Conservation (phyloP, 179 eudicot species). For the Silene vulgaris region DNA sequence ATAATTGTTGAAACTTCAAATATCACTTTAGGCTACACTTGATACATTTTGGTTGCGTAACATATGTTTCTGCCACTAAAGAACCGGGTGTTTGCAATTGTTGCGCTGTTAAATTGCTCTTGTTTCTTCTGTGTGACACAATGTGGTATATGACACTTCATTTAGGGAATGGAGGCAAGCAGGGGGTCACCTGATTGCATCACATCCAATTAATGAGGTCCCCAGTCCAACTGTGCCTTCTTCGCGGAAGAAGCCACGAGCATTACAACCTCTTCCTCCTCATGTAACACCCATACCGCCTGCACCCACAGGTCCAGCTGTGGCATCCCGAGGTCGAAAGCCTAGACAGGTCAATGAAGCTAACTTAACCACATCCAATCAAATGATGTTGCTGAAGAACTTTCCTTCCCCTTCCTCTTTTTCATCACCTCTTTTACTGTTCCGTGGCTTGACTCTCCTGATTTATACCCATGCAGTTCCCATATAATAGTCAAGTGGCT, state of each 20-base stretch:
- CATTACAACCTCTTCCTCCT: conserved; percentile 42
- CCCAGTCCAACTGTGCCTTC: conserved; percentile 50
- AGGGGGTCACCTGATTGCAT: conserved; percentile 33
- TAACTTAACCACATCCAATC: neutral
- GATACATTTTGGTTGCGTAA: neutral
- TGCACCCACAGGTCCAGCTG: conserved; percentile 37
- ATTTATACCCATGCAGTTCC: conserved; percentile 30
- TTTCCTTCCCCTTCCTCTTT: neutral
- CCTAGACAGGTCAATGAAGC: conserved; percentile 38
- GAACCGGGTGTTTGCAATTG: neutral
- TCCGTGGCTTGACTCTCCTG: conserved; percentile 20
- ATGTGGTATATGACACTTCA: conserved; percentile 13
- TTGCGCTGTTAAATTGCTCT: neutral
- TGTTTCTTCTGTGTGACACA: conserved; percentile 15
- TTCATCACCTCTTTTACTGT: conserved; percentile 4
- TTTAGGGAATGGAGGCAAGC: conserved; percentile 68
- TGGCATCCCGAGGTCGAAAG: conserved; percentile 49
- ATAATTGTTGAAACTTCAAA: neutral
- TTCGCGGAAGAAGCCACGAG: conserved; percentile 50
- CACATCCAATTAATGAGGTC: conserved; percentile 45
- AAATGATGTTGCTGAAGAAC: conserved; percentile 10
- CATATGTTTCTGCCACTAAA: neutral
- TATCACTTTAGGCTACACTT: neutral
- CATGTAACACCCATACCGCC: conserved; percentile 39
- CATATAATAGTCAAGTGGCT: conserved; percentile 29